Evolutionary conservation across 805 yeast species (phyloP).

Genomic region (Saccharomycopsis malanga): DNA sequence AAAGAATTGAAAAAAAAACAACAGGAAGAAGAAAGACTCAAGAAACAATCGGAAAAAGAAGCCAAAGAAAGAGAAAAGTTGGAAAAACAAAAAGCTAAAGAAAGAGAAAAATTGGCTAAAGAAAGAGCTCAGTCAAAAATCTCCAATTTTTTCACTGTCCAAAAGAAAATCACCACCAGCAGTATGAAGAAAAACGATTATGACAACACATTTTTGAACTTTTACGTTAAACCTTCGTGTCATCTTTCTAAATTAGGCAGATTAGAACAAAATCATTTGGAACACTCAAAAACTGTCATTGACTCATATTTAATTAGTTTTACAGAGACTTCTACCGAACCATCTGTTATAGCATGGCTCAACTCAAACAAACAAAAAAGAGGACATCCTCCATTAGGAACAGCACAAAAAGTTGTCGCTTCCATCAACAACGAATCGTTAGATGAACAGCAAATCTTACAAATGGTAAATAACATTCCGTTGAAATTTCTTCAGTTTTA

Average conservation of each 20-base stretch:
- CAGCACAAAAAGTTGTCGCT: conserved; percentile 13
- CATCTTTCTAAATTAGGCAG: background rate
- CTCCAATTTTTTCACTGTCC: conserved; percentile 14
- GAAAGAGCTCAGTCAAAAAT: conserved; percentile 15
- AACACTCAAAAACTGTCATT: conserved; percentile 1
- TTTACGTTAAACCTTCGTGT: conserved; percentile 6
- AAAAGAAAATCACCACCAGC: conserved; percentile 2
- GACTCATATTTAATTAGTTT: background rate
- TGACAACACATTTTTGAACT: conserved; percentile 12
- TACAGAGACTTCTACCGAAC: background rate
- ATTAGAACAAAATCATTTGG: background rate
- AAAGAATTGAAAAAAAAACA: conserved; percentile 10
- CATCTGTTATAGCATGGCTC: conserved; percentile 1
- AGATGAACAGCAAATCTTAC: conserved; percentile 16
- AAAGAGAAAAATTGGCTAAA: background rate
- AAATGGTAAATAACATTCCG: conserved; percentile 26
- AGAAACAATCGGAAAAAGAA: conserved; percentile 3
- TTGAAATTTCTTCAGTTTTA: conserved; percentile 38
- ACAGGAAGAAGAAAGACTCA: conserved; percentile 5
- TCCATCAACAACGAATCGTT: conserved; percentile 10
- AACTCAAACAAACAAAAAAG: background rate
- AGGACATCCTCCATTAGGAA: conserved; percentile 1
- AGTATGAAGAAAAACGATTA: conserved; percentile 12
- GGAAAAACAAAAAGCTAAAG: background rate
- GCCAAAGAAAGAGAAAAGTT: background rate